Conservation (phyloP, 202 grass and related monocot genomes). For the Schoenoplectus triqueter region DNA sequence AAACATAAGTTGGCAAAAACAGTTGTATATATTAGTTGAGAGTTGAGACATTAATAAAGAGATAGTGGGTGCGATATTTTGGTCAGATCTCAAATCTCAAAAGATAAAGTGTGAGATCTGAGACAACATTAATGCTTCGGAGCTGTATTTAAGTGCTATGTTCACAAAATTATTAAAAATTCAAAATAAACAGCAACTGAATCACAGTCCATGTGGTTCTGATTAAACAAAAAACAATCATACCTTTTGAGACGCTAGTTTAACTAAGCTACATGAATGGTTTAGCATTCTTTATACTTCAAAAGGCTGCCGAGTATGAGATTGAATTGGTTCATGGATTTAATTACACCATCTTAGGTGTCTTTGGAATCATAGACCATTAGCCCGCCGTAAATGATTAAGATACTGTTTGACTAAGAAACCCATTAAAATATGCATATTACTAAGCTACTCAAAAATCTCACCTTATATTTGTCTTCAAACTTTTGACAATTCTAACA, state of each 20-base stretch:
- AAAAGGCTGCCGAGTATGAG: conserved; percentile 26
- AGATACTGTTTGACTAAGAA: no score
- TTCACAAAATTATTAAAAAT: conserved; percentile 6
- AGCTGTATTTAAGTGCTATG: not conserved
- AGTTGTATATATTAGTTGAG: not conserved
- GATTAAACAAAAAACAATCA: not conserved
- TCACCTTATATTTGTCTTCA: no score
- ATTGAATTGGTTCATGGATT: conserved; percentile 24
- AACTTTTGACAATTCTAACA: no score
- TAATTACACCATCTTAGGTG: conserved; percentile 18
- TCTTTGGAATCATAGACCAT: conserved; percentile 30
- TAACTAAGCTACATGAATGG: not conserved
- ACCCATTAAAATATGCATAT: no score
- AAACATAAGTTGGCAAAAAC: not conserved
- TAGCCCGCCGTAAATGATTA: not conserved
- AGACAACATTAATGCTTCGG: not conserved
- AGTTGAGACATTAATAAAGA: not conserved
- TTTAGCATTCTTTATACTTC: not conserved
- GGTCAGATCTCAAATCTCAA: not conserved
- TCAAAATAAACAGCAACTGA: not conserved
- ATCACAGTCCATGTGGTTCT: conserved; percentile 21
- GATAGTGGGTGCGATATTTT: not conserved
- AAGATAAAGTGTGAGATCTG: not conserved
- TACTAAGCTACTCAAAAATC: no score
- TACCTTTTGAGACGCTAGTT: not conserved